phyloP scores from a whole-genome alignment of 139 green algal species.

The Picochlorum sp. region DNA sequence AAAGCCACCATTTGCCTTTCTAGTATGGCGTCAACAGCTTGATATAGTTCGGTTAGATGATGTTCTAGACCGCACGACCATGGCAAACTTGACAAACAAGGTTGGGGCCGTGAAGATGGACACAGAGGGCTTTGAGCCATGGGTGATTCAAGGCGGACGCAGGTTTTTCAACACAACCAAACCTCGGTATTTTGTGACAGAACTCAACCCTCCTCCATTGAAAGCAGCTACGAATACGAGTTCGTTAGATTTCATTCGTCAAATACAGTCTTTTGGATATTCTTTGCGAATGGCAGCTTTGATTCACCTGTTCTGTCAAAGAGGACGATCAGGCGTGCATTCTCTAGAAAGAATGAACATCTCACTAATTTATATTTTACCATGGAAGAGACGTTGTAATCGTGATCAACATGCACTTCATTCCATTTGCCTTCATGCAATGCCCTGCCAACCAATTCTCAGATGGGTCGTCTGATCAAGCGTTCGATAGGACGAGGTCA shows the following conservation, averaged over 20 bases:
- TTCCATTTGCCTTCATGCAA: too few relatives aligned
- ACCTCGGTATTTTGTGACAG: neutral
- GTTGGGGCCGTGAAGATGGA: constrained; percentile 12
- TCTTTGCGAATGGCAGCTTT: neutral
- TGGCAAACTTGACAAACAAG: neutral
- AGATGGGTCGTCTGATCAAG: too few relatives aligned
- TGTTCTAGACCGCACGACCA: neutral
- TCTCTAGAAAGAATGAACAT: too few relatives aligned
- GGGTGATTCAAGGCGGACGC: constrained; percentile 5
- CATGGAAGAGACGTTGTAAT: too few relatives aligned
- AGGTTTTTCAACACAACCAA: constrained; percentile 5
- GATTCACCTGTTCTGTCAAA: too few relatives aligned
- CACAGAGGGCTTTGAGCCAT: constrained; percentile 9
- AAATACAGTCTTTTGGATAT: neutral
- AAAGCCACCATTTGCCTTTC: neutral
- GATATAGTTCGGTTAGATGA: neutral
- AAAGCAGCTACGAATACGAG: neutral
- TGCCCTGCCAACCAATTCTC: too few relatives aligned
- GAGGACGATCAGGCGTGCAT: too few relatives aligned
- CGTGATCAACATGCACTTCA: too few relatives aligned
- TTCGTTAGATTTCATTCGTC: neutral
- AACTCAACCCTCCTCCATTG: constrained; percentile 2
- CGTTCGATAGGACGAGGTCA: too few relatives aligned
- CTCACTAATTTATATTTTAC: too few relatives aligned
- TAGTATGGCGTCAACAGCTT: neutral